Base-by-base conservation (phyloP, 495 filamentous ascomycete species). In the Hypoxylon intermedium region DNA sequence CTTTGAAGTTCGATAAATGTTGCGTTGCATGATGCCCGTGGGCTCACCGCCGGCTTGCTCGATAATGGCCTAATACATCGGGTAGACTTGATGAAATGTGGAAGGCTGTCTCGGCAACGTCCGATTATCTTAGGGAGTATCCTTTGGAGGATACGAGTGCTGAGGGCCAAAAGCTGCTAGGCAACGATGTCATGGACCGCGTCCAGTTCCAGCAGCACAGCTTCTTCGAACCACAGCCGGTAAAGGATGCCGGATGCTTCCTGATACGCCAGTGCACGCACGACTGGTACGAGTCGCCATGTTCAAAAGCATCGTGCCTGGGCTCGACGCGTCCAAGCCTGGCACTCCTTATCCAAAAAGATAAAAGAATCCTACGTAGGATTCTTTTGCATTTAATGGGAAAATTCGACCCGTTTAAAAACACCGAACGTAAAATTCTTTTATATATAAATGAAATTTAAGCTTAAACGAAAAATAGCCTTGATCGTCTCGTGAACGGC, bases 211-310 rank as follows among this genome's bases (percentile, higher is more conserved):
- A 23, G 5, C 36, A 72, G 26, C 50, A 69, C 43, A 65, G 47
- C 56, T 76, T 75, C 65, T 76, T 75, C 60, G 33, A 63, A 15
- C 66, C 67, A 0, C 71, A 76, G 44, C 67, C 65, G 2, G 2
- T 20, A 5, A 30, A 15, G 0, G 43, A 61, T 24, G 72, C 67
- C 2, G 33, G 38, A 2, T 65, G 61, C 1, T 75, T 57, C 41
- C 40, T 76, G 0, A 45, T 73, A 1, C 70, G 74, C 13, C 71
- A 73, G 38, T 65, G 61, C 38, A 31, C 49, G 2, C 74, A 76
- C 47, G 71, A 76, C 31, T 69, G 65, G 62, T 16, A 11, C 36
- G 70, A 0, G 52, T 76, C n/a, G 65, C 20, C 1, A 72, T 76
- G 2, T 60, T 76, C n/a, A 34, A 44, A 3, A 0, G 30, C 0